Evolutionary conservation across 306 rosid genomes (phyloP), one percentile per base, ranked within the genome.

Genomic region (Cucurbita maxima): DNA sequence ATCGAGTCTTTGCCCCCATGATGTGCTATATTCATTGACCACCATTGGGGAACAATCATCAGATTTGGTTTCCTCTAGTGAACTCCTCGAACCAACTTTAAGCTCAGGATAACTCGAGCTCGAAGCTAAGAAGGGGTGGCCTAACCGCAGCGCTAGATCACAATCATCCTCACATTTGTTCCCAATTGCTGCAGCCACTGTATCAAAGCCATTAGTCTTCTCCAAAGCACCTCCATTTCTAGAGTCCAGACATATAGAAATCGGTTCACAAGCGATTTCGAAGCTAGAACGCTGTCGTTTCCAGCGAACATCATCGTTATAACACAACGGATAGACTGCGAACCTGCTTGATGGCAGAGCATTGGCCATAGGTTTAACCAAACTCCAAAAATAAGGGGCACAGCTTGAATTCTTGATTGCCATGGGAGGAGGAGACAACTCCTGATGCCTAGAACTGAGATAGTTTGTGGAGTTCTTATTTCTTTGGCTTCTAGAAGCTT

Each of bases 111-210:
- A 50, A 18, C 77, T 67, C 6, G 76, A 67, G 67, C 74, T 30
- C n/a, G 80, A 76, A 47, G 76, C 47, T 41, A 74, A 72, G 22
- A 79, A 22, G 48, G 87, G 86, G 8, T 89, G 86, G 8, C 91
- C 93, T 74, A 87, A 66, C 59, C 89, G 84, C 82, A 90, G 30
- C 4, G 96, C 88, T 60, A 90, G 83, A 86, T 90, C 96, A 81
- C 90, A 90, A 3, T 56, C 73, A 68, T 74, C 59, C 0, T 75
- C 41, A 75, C 72, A 56, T 40, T 60, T 40, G 63, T 51, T 81
- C 72, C 71, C 77, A 60, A 56, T 50, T 4, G 86, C 71, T 6
- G 86, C 74, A 64, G 79, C 56, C 80, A 54, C 70, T 76, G 71
- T 37, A 25, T 3, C 56, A 40, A 51, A 71, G 36, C 51, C 56